Evolutionary conservation across 495 filamentous ascomycete species (phyloP).

Genomic region (Podospora sp.): DNA sequence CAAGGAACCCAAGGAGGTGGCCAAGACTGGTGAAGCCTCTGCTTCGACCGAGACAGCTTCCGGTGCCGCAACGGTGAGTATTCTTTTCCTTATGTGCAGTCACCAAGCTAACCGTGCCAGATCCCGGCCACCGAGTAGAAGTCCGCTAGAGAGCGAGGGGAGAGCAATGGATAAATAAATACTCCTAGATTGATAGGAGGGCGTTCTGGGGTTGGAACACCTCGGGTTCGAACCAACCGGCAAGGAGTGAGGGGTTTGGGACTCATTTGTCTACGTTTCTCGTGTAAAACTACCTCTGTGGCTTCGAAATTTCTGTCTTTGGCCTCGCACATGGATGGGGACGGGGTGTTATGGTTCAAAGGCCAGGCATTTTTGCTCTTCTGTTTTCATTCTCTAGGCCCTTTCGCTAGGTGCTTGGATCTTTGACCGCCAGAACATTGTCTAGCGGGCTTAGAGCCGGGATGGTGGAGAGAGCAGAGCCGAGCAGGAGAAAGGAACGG

Average conservation of each 20-base stretch:
- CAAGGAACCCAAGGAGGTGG: slow-evolving; percentile 29
- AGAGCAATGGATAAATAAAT: background rate
- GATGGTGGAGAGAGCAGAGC: background rate
- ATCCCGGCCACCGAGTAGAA: background rate
- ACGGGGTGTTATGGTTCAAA: slow-evolving; percentile 17
- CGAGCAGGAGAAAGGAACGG: background rate
- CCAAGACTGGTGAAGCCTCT: slow-evolving; percentile 22
- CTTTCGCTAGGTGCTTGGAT: background rate
- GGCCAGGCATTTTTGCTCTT: slow-evolving; percentile 7
- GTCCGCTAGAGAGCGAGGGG: background rate
- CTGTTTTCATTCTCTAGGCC: background rate
- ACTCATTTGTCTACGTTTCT: background rate
- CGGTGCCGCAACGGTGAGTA: slow-evolving; percentile 35
- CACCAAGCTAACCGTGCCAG: background rate
- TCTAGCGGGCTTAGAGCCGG: background rate
- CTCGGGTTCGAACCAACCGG: background rate
- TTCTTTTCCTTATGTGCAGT: background rate
- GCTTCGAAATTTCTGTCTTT: background rate
- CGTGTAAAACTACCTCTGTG: slow-evolving; percentile 26
- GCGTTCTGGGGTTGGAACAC: background rate
- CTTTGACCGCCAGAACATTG: background rate
- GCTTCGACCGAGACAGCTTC: slow-evolving; percentile 34
- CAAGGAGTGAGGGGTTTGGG: background rate
- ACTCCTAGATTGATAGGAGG: background rate
- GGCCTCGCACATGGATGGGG: slow-evolving; percentile 9